These are phyloP conservation scores for Epichloe aotearoae DNA, from an alignment of 2,329 filamentous ascomycete species.

Conservation along the genomic window DNA sequence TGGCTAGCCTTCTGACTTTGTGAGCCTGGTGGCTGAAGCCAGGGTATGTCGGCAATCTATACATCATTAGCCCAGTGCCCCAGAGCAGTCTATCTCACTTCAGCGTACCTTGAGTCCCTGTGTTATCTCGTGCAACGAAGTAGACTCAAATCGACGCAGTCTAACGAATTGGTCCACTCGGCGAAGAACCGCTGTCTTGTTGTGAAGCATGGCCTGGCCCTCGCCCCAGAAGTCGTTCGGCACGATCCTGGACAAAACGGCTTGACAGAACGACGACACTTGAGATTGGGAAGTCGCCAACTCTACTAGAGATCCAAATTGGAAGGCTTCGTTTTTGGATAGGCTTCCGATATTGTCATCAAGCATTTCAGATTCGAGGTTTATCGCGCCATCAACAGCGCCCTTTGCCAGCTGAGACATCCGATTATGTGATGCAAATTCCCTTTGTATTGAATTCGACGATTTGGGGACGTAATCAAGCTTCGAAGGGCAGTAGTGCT, in stretches of 20 bases:
- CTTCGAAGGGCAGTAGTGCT: constrained; percentile 60
- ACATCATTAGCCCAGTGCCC: neutral
- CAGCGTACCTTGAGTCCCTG: constrained; percentile 58
- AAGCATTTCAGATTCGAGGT: neutral
- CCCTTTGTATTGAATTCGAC: neutral
- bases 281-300: constrained; percentile 52
- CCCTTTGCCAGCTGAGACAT: neutral
- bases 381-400: neutral
- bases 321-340: neutral
- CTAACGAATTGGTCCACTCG: constrained; percentile 67
- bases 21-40: constrained; percentile 50
- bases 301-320: constrained; percentile 40
- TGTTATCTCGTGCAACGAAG: constrained; percentile 64
- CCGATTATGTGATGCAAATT: neutral
- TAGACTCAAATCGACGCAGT: constrained; percentile 66
- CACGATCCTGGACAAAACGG: constrained; percentile 58
- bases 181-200: constrained; percentile 47
- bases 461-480: constrained; percentile 12
- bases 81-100: neutral
- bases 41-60: constrained; percentile 54
- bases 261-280: constrained; percentile 79
- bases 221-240: constrained; percentile 64
- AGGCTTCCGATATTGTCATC: neutral
- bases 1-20: constrained; percentile 44
- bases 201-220: constrained; percentile 38